Evolutionary conservation across 305 asterid genomes (phyloP).

Genomic region (Vinca major): DNA sequence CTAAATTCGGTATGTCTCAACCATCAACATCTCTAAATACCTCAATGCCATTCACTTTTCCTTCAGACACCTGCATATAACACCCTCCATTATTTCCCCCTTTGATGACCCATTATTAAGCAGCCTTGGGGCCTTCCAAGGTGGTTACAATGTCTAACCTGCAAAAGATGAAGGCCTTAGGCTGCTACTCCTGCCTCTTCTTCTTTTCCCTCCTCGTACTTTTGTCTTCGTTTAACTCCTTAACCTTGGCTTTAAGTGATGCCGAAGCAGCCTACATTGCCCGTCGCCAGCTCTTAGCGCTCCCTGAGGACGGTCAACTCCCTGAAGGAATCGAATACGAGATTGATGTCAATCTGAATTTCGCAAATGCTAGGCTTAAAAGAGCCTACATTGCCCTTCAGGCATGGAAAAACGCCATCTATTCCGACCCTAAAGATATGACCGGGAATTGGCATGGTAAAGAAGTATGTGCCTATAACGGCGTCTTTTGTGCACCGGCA

Average conservation of each 20-base stretch:
- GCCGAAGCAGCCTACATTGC: conserved; percentile 21
- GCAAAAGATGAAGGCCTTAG: conserved; percentile 37
- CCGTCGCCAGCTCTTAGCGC: conserved; percentile 20
- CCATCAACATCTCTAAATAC: neutral
- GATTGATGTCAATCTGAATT: conserved; percentile 6
- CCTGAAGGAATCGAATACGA: conserved; percentile 12
- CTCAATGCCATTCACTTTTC: conserved; percentile 16
- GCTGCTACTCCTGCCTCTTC: conserved; percentile 25
- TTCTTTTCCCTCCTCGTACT: conserved; percentile 19
- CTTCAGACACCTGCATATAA: conserved; percentile 26
- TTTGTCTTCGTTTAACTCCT: conserved; percentile 14
- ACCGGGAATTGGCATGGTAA: conserved; percentile 66
- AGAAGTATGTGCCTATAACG: conserved; percentile 59
- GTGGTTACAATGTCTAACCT: conserved; percentile 29
- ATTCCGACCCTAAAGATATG: conserved; percentile 63
- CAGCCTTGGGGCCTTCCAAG: conserved; percentile 58
- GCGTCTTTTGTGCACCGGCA: conserved; percentile 55
- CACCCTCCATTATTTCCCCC: conserved; percentile 6
- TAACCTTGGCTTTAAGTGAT: conserved; percentile 22
- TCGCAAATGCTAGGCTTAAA: conserved; percentile 41
- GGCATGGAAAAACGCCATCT: conserved; percentile 60
- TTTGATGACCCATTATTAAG: conserved; percentile 20
- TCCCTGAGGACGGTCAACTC: conserved; percentile 13
- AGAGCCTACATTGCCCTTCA: conserved; percentile 58
- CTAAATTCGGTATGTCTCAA: conserved; percentile 1